These are phyloP conservation scores for Trichoderma sp. DNA, from an alignment of 2,329 filamentous ascomycete species.

Conservation along the genomic window DNA sequence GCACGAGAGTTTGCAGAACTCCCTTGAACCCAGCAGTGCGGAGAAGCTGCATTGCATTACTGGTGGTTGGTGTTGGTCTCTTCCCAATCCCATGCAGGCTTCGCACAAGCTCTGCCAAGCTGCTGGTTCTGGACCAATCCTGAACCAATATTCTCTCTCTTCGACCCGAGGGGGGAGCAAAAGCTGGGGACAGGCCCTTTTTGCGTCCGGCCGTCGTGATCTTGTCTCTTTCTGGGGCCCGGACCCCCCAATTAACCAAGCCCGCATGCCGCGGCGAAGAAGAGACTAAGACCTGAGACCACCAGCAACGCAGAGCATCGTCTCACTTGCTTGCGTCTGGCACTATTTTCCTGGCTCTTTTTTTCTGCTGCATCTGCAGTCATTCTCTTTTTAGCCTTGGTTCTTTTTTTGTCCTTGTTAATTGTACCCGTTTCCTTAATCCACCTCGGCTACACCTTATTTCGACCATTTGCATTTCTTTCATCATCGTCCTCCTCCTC, in stretches of 20 bases:
- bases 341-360: neutral
- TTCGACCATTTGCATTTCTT: neutral
- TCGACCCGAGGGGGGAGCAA: neutral
- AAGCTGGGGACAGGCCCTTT: neutral
- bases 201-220: neutral
- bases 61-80: neutral
- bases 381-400: neutral
- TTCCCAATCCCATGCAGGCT: neutral
- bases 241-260: neutral
- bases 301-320: neutral
- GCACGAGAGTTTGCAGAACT: neutral
- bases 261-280: neutral
- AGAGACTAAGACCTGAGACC: neutral
- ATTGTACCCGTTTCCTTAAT: neutral
- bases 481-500: neutral
- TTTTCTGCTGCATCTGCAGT: neutral
- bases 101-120: neutral
- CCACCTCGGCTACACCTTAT: neutral
- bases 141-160: neutral
- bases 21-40: neutral
- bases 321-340: neutral
- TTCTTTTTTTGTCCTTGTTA: neutral
- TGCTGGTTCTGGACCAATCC: conserved; percentile 6
- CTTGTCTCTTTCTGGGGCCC: conserved; percentile 6
- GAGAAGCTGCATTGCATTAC: neutral